Conservation (phyloP, 345 rosid species). For the Melaleuca alternifolia region DNA sequence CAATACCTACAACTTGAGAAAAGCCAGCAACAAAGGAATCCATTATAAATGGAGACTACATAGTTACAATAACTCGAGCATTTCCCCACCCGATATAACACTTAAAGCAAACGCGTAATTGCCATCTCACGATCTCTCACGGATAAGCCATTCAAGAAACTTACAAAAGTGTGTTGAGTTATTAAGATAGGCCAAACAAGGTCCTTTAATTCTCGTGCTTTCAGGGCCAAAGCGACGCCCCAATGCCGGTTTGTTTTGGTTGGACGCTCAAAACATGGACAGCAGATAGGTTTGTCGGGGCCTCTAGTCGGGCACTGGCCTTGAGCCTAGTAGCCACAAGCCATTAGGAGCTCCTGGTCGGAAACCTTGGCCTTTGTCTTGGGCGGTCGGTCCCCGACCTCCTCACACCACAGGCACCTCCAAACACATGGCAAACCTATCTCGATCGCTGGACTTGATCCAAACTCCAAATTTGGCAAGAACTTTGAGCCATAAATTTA, state of each 20-base stretch:
- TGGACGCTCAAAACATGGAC: too few relatives aligned
- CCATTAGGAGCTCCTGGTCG: background rate
- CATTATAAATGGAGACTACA: too few relatives aligned
- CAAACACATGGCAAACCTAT: background rate
- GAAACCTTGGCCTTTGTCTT: background rate
- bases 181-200: too few relatives aligned
- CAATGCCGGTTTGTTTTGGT: too few relatives aligned
- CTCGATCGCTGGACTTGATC: background rate
- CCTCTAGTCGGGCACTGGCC: background rate
- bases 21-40: too few relatives aligned
- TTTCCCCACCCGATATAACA: background rate
- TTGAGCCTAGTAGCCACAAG: background rate
- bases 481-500: too few relatives aligned
- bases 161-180: background rate
- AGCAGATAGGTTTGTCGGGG: too few relatives aligned
- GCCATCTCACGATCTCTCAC: too few relatives aligned
- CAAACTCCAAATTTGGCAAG: background rate
- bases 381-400: background rate
- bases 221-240: too few relatives aligned
- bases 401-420: background rate
- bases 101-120: too few relatives aligned
- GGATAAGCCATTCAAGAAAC: background rate
- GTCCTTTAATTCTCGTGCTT: too few relatives aligned
- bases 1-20: too few relatives aligned
- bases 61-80: accelerated